phyloP scores from a whole-genome alignment of 116 monocot genomes.

The Zostera marina region DNA sequence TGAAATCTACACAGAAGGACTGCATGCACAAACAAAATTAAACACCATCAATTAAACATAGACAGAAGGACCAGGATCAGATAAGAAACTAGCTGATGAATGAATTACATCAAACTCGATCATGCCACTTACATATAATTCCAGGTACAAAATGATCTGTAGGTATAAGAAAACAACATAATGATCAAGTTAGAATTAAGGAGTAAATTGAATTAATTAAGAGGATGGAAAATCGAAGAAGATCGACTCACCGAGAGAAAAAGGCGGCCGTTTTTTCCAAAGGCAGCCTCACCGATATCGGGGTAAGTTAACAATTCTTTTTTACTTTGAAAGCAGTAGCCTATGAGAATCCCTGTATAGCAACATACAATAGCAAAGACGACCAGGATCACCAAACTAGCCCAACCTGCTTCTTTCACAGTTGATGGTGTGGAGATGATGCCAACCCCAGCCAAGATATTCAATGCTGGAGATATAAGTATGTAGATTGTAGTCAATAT shows the following conservation, averaged over 20 bases:
- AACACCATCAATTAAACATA: too few species aligned
- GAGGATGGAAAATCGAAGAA: neutral
- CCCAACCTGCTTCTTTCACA: slow-evolving; percentile 83
- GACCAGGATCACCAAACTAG: slow-evolving; percentile 38
- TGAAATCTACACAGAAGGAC: slow-evolving; percentile 94
- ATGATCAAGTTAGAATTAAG: too few species aligned
- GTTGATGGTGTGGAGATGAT: slow-evolving; percentile 83
- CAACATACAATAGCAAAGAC: slow-evolving; percentile 70
- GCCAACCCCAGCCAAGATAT: slow-evolving; percentile 79
- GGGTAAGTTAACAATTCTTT: slow-evolving; percentile 73
- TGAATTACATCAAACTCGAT: too few species aligned
- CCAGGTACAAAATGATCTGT: slow-evolving; percentile 53
- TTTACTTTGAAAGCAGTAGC: slow-evolving; percentile 86
- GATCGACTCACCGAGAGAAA: slow-evolving; percentile 63
- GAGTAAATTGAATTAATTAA: neutral
- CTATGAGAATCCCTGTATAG: slow-evolving; percentile 80
- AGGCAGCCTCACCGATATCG: slow-evolving; percentile 93
- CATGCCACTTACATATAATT: slow-evolving; percentile 54
- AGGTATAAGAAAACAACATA: too few species aligned
- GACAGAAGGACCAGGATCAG: too few species aligned
- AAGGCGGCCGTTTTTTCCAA: slow-evolving; percentile 68
- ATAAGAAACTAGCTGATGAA: too few species aligned
- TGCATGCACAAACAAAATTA: too few species aligned
- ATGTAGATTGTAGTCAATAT: neutral
- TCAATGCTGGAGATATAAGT: slow-evolving; percentile 31